A percentile compares a stretch with the other conserved stretches of the same genome.
Evolutionary conservation across 257 asterid species (phyloP).

Genomic region (Capsicum pubescens): DNA sequence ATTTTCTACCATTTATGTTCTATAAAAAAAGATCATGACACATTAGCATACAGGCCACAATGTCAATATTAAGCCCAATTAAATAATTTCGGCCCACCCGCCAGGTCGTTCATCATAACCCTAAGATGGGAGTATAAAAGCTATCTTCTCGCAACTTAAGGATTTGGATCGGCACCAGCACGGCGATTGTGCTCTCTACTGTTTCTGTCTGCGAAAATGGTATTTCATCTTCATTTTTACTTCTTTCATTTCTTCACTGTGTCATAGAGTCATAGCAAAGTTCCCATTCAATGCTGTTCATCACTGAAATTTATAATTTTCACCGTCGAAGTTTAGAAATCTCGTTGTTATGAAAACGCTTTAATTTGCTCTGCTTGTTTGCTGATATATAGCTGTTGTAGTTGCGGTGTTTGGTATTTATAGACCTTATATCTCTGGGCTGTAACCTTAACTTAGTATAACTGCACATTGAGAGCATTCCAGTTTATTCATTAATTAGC

Average conservation of each 20-base stretch:
- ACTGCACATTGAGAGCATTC: not conserved
- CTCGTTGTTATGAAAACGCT: not conserved
- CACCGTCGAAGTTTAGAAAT: not conserved
- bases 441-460: not conserved
- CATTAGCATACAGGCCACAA: too few species aligned
- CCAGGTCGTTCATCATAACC: conserved; percentile 7
- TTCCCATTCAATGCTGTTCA: not conserved
- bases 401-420: not conserved
- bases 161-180: conserved; percentile 29
- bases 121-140: not conserved
- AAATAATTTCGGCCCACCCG: not conserved
- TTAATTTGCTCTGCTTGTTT: not conserved
- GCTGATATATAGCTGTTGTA: not conserved
- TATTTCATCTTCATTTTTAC: not conserved
- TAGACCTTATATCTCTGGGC: too few species aligned
- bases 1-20: too few species aligned
- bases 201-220: conserved; percentile 29
- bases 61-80: not conserved
- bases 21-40: too few species aligned
- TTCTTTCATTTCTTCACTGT: not conserved
- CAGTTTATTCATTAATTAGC: not conserved
- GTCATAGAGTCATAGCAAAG: not conserved
- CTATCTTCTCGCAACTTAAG: not conserved
- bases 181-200: conserved; percentile 28
- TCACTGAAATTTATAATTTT: not conserved